A percentile compares a stretch with the other conserved stretches of the same genome.
Evolutionary conservation across 2,329 filamentous ascomycete genomes (phyloP).

Genomic region (Sporothrix protearum): DNA sequence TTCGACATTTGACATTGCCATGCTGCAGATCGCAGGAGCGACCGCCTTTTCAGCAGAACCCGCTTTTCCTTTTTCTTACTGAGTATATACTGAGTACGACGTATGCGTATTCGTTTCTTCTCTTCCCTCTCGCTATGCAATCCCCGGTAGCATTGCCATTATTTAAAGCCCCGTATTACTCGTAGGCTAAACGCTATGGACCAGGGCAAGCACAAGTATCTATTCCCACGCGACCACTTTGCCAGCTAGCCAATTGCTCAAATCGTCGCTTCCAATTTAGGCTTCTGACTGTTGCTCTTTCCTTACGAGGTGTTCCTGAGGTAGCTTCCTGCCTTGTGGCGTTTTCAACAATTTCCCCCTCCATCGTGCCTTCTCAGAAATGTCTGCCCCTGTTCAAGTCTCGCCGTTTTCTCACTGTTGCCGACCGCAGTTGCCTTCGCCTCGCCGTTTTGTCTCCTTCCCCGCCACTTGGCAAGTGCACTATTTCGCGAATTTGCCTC

Average conservation of each 20-base stretch:
- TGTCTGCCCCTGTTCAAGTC: neutral
- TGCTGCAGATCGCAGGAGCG: neutral
- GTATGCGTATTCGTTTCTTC: neutral
- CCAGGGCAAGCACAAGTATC: neutral
- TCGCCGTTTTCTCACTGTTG: neutral
- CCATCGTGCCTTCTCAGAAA: neutral
- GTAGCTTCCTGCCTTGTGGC: neutral
- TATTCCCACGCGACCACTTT: neutral
- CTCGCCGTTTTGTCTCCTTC: neutral
- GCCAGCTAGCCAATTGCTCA: neutral
- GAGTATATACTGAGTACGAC: no score
- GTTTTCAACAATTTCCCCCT: neutral
- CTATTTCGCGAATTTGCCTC: constrained; percentile 5
- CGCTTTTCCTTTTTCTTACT: neutral
- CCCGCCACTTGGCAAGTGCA: neutral
- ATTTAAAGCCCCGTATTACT: neutral
- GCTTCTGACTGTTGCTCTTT: neutral
- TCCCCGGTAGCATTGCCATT: neutral
- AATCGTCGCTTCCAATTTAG: neutral
- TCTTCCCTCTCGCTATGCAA: neutral
- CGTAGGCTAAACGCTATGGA: neutral
- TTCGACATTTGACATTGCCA: constrained; percentile 11
- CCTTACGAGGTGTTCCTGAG: neutral
- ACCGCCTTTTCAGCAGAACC: neutral
- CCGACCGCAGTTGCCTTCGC: neutral